Evolutionary conservation across 2,329 filamentous ascomycete species (phyloP), one percentile per base, ranked within the genome.

Genomic region (Pseudogymnoascus sp.): DNA sequence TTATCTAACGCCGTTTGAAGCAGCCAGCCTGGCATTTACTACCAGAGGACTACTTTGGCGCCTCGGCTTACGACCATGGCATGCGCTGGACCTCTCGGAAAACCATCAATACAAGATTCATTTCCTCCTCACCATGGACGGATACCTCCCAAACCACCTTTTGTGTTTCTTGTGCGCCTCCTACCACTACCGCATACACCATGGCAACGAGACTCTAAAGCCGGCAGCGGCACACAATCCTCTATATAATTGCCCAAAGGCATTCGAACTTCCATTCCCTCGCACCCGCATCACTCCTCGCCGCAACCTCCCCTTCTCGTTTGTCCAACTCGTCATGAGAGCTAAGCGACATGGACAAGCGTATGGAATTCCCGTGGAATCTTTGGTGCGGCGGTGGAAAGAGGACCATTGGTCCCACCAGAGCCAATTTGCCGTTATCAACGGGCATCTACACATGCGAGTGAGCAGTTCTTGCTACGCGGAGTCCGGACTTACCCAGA

Each of bases 141-240:
- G 73, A 11, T 70, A 76, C 14, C 74, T 84, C 16, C 84, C 84
- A 2, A 75, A 78, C 37, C 82, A 86, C 67, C 76, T 87, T 6
- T 78, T 86, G 62, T 87, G 84, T 71, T 83, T 84, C 69, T 78
- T 79, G 4, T 87, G 84, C 69, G 78, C 74, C 12, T 75, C 73
- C 62, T 87, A 82, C 71, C 84, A 87, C 69, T 71, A 77, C 4
- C 79, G 84, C 46, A 81, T 77, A 1, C 76, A 81, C 61, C 77
- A 78, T 37, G 84, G 84, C 16, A 66, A 76, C 35, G 84, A 87
- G 69, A 77, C 75, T 10, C 72, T 86, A 12, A 81, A 81, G 67
- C 79, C 81, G 2, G 76, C 81, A 28, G 78, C 79, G 53, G 76
- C 84, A 12, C 69, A 82, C 22, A 85, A 85, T 65, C 84, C 82